Evolutionary conservation across 2,329 filamentous ascomycete genomes (phyloP).

Genomic region (Akanthomyces dipterigenus): DNA sequence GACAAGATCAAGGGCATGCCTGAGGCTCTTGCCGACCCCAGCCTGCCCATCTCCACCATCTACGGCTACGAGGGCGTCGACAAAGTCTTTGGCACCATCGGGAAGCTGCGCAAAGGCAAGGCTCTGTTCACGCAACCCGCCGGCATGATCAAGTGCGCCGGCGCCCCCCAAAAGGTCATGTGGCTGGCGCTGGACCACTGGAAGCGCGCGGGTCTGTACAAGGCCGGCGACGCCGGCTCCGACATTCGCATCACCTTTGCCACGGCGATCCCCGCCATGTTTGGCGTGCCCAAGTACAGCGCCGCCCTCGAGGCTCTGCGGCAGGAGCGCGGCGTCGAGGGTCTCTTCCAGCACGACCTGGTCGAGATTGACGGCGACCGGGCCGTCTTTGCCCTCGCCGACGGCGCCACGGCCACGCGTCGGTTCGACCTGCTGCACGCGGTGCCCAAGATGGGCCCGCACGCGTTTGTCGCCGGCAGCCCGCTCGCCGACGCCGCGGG

Average conservation of each 20-base stretch:
- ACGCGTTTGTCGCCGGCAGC: constrained; percentile 47
- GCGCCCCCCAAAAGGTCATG: constrained; percentile 56
- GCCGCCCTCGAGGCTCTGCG: constrained; percentile 46
- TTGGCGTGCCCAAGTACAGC: constrained; percentile 54
- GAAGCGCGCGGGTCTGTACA: constrained; percentile 47
- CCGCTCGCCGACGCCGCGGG: constrained; percentile 47
- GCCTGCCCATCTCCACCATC: constrained; percentile 47
- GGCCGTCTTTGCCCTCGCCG: constrained; percentile 38
- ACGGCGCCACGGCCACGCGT: constrained; percentile 32
- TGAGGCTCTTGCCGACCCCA: constrained; percentile 44
- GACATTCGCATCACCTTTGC: constrained; percentile 48
- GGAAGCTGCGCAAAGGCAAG: constrained; percentile 40
- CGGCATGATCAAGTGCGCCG: constrained; percentile 54
- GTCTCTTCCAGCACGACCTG: constrained; percentile 52
- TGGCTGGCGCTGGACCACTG: constrained; percentile 56
- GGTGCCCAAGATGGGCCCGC: constrained; percentile 52
- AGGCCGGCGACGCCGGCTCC: constrained; percentile 31
- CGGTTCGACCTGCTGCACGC: constrained; percentile 51
- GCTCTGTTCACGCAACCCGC: constrained; percentile 56
- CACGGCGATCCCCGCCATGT: constrained; percentile 50
- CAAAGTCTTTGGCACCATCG: constrained; percentile 44
- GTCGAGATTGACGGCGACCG: constrained; percentile 45
- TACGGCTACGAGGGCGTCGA: constrained; percentile 50
- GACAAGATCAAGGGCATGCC: constrained; percentile 47
- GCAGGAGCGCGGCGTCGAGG: constrained; percentile 48